Evolutionary conservation across 148 eudicot genomes (phyloP), one percentile per base, ranked within the genome.

Genomic region (Camellia sinensis): DNA sequence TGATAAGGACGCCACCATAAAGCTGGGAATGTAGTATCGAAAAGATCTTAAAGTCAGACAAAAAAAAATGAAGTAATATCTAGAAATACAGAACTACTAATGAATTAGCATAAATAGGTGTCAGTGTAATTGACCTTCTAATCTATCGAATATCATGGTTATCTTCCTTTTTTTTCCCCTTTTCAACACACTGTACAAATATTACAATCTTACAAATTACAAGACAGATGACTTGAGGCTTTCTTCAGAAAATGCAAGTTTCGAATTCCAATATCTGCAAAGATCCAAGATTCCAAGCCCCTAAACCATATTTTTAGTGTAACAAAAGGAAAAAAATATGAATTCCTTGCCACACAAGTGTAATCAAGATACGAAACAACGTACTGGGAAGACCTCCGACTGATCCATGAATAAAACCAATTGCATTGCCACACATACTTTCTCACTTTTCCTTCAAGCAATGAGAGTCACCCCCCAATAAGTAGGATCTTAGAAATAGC

Each of bases 401-500:
- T 7, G 50, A 57, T 57, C 50, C 17, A 7, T 74, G 66, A 57
- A 4, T 2, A 3, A 74, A 57, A 43, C 41, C 10, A 13, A 60
- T 43, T 1, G 54, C 50, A 18, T n/a, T 44, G 19, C 15, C 50
- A 18, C 9, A 15, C 46, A 5, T 48, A 66, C 37, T 5, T 43
- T 43, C 29, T 8, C 3, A 29, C 5, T 66, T 66, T 40, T 37
- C 4, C 70, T 13, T 29, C 7, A 64, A 29, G 68, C 68, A 64
- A 2, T 19, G 44, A 41, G 63, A n/a, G 78, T 19, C 59, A 48
- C 44, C 53, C 68, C 17, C 7, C 37, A 11, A 74, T 59, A 15
- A n/a, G 77, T 64, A 60, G 67, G 50, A 44, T 60, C 78, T 44
- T 21, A 12, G 43, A 61, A 18, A 60, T 18, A 67, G 78, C 48